phyloP scores from a whole-genome alignment of 2,329 filamentous ascomycete species.

The Westerdykella sp. region DNA sequence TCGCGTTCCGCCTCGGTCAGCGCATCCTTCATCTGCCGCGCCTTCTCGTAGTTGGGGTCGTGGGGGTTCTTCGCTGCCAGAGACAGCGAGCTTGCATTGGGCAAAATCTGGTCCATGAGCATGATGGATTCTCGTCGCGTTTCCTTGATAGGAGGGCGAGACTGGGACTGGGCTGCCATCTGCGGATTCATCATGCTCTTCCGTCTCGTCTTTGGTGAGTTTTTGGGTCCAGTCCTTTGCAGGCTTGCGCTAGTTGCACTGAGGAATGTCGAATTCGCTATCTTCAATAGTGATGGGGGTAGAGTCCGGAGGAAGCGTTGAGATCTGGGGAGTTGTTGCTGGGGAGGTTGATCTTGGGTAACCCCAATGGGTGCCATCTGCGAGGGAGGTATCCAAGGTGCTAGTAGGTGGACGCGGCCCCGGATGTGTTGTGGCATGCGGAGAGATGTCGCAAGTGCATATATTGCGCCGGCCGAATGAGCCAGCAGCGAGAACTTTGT shows the following conservation, averaged over 20 bases:
- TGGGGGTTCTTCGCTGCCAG: conserved; percentile 19
- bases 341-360: conserved; percentile 66
- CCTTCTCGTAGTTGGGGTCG: conserved; percentile 29
- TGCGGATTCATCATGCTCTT: conserved; percentile 21
- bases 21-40: conserved; percentile 40
- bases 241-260: conserved; percentile 82
- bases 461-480: conserved; percentile 96
- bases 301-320: conserved; percentile 86
- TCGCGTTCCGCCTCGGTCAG: conserved; percentile 63
- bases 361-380: conserved; percentile 49
- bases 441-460: conserved; percentile 87
- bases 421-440: conserved; percentile 95
- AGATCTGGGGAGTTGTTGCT: conserved; percentile 80
- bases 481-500: conserved; percentile 94
- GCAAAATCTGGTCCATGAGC: conserved; percentile 45
- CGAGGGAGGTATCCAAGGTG: conserved; percentile 92
- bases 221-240: conserved; percentile 48
- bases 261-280: conserved; percentile 94
- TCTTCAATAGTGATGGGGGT: conserved; percentile 84
- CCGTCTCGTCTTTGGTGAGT: conserved; percentile 34
- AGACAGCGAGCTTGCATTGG: conserved; percentile 32
- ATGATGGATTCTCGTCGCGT: conserved; percentile 43
- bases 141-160: conserved; percentile 24
- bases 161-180: conserved; percentile 8
- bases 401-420: conserved; percentile 86